Evolutionary conservation across 1,139 yeast species (phyloP).

Genomic region (Taphrina communis): DNA sequence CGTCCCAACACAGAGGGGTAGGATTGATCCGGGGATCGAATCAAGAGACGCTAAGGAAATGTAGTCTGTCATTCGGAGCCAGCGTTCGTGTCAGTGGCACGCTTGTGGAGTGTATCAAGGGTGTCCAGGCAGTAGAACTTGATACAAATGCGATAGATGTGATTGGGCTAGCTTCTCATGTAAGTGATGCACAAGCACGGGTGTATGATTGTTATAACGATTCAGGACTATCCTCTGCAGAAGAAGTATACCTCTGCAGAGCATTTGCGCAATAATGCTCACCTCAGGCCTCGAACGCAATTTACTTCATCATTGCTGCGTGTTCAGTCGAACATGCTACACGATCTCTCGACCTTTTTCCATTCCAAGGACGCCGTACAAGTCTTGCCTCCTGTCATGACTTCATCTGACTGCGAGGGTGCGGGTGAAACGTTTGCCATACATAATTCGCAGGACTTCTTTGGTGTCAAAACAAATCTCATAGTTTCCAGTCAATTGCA

Average conservation of each 20-base stretch:
- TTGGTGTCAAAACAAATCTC: conserved; percentile 69
- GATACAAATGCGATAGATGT: conserved; percentile 47
- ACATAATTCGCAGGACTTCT: conserved; percentile 57
- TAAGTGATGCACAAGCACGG: neutral
- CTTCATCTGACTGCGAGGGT: conserved; percentile 95
- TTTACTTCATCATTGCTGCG: conserved; percentile 70
- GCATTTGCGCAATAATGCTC: conserved; percentile 65
- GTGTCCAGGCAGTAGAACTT: conserved; percentile 43
- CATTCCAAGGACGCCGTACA: conserved; percentile 63
- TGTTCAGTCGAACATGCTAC: conserved; percentile 71
- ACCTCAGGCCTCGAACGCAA: conserved; percentile 76
- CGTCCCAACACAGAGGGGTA: neutral
- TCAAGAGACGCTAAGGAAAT: neutral
- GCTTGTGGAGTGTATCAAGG: conserved; percentile 46
- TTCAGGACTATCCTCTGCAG: conserved; percentile 78
- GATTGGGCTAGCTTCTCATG: conserved; percentile 54
- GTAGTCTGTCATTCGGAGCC: conserved; percentile 55
- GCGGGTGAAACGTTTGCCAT: conserved; percentile 87
- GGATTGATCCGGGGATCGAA: no score
- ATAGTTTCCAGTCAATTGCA: conserved; percentile 94
- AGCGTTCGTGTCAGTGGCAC: conserved; percentile 58
- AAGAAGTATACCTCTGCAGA: conserved; percentile 73
- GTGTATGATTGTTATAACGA: neutral
- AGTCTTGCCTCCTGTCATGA: conserved; percentile 82
- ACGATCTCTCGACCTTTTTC: conserved; percentile 63